Percentiles rank a stretch among this genome's conserved stretches.
Evolutionary conservation across 2,329 filamentous ascomycete genomes (phyloP).

Genomic region (Dactylonectria macrodidyma): DNA sequence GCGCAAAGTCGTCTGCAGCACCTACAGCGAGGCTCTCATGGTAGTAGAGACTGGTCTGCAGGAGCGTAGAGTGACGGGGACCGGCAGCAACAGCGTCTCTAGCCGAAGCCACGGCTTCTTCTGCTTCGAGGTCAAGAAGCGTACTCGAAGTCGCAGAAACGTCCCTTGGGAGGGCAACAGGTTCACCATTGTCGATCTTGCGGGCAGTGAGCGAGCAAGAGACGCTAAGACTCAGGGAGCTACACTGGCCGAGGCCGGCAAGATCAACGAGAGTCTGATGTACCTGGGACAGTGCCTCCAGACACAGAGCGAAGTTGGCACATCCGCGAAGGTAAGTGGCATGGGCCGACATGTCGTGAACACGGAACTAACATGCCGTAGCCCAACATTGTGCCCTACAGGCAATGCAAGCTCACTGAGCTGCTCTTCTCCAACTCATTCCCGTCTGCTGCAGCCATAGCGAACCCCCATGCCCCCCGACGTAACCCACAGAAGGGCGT

Average conservation of each 20-base stretch:
- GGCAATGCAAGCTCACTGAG: conserved; percentile 89
- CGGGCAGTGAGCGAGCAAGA: conserved; percentile 92
- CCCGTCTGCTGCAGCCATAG: conserved; percentile 69
- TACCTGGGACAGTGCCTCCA: conserved; percentile 97
- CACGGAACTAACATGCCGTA: conserved; percentile 52
- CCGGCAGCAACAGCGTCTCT: conserved; percentile 92
- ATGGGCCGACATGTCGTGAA: background rate
- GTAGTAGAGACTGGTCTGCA: conserved; percentile 91
- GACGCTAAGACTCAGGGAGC: conserved; percentile 95
- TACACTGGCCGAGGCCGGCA: conserved; percentile 94
- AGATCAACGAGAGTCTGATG: conserved; percentile 99
- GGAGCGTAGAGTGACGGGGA: conserved; percentile 90
- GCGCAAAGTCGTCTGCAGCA: conserved; percentile 89
- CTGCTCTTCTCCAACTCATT: conserved; percentile 91
- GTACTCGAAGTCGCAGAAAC: conserved; percentile 62
- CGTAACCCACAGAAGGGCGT: conserved; percentile 87
- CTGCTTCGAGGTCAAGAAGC: conserved; percentile 93
- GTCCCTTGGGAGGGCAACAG: conserved; percentile 81
- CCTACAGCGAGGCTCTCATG: conserved; percentile 86
- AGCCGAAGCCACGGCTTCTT: conserved; percentile 97
- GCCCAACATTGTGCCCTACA: conserved; percentile 82
- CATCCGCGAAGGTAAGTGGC: conserved; percentile 76
- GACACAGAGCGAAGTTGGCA: conserved; percentile 88
- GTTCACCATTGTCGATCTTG: conserved; percentile 91
- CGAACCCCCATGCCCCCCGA: conserved; percentile 56